phyloP scores from a whole-genome alignment of 495 filamentous ascomycete genomes.

The Cercophora samala region DNA sequence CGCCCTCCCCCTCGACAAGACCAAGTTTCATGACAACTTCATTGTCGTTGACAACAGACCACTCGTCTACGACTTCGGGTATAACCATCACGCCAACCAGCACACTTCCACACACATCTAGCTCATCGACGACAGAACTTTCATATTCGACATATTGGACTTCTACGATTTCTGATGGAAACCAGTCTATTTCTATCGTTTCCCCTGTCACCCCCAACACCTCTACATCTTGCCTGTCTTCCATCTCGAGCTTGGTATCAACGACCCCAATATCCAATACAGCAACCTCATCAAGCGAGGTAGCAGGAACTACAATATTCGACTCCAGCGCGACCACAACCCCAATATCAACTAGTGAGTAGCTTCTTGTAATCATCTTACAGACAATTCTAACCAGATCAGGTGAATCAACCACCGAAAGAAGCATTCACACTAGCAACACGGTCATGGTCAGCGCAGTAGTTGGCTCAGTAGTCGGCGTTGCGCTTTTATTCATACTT shows the following conservation, averaged over 20 bases:
- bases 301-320: too few species aligned
- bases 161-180: not conserved
- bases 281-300: too few species aligned
- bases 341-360: not conserved
- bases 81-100: not conserved
- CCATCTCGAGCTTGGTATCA: not conserved
- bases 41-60: not conserved
- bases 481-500: not conserved
- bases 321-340: too few species aligned
- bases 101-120: not conserved
- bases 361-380: not conserved
- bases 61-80: not conserved
- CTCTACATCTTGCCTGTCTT: not conserved
- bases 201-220: not conserved
- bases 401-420: not conserved
- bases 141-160: not conserved
- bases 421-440: not conserved
- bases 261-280: not conserved
- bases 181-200: not conserved
- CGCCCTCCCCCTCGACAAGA: not conserved
- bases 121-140: not conserved
- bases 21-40: not conserved
- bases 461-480: not conserved
- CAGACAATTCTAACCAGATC: not conserved
- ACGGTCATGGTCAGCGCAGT: not conserved